Base-by-base conservation (phyloP, 441 rosid genomes). In the Bruguiera hainesii region DNA sequence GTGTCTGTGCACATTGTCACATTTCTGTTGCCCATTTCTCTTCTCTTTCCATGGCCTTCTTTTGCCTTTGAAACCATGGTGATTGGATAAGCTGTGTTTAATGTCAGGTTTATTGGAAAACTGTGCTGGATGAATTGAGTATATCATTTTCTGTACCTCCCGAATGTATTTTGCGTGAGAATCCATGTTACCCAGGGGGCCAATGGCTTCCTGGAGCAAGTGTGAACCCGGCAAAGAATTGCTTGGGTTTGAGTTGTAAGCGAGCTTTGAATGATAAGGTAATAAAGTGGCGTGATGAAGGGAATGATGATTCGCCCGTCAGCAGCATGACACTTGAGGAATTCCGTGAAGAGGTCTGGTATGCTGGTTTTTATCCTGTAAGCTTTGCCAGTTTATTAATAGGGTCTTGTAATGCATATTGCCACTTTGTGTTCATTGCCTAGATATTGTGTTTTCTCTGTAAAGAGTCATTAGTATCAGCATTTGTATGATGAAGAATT, bases 161-260 rank as follows among this genome's bases (percentile, higher is more conserved):
- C 0, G 66, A 82, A 37, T 75, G 85, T 64, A 83, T 93, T 60
- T 71, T 88, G 33, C 70, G 62, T 2, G 86, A 80, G 65, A 69
- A 77, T 68, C 62, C 82, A 35, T 56, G 66, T 39, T 75, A 79
- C 60, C 97, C 97, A 6, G 93, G 96, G 29, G 98, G 92, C 39
- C 75, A 80, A 74, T 93, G 97, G 98, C 90, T 93, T 78, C 97
- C 91, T 56, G 97, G 96, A 67, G 97, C 93, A 25, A 77, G 61
- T 69, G 60, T 89, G 68, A 93, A 93, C 61, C 87, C 96, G 74
- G 97, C 93, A n/a, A 80, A 82, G 69, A 83, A 76, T 78, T 93
- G 97, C 80, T 75, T 91, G 77, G 74, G 64, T 39, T 66, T 70
- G 68, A 82, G 81, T 66, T 51, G 66, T 20, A 84, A 85, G 71